Evolutionary conservation across 2,329 filamentous ascomycete genomes (phyloP), one percentile per base, ranked within the genome.

Genomic region (Trichoderma afroharzianum): DNA sequence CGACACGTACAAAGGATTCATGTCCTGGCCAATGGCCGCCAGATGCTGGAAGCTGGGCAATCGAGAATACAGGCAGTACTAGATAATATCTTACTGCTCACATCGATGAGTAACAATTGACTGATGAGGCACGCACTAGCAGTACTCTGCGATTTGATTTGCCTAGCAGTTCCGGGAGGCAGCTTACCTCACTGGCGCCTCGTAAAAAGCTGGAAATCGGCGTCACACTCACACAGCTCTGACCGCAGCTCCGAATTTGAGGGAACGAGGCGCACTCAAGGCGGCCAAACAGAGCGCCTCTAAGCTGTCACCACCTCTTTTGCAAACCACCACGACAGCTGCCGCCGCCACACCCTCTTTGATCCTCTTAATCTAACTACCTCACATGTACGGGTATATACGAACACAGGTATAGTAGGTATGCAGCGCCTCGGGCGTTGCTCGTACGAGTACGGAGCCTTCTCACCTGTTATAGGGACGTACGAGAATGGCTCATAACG

Each of bases 21-120:
- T 21, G 32, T 59, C 18, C 28, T 33, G 57, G 47, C 57, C 57
- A 59, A 33, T 59, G 24, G 28, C 28, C 6, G 57, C 57, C 11
- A 18, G 28, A 30, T 21, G 9, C 57, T 33, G 30, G 28, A 24
- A 2, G 6, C 57, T 12, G 8, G 55, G 15, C 30, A 59, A n/a
- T 33, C 57, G 18, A 59, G 18, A 18, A 28, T 8, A 39, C 21
- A 66, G 15, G n/a, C n/a, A 39, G 24, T 21, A n/a, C n/a, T n/a
- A n/a, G n/a, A n/a, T n/a, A 21, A 63, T 43, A 63, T 67, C 21
- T 67, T 58, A 58, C 50, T 30, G 26, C 53, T 68, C 64, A 59
- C 64, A 59, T 53, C n/a, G 28, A 59, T 47, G 53, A 30, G n/a
- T 18, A 15, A 30, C 39, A 47, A 21, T 43, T 26, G 36, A 55